phyloP scores from a whole-genome alignment of 495 filamentous ascomycete species.

The Hypoxylon fragiforme region DNA sequence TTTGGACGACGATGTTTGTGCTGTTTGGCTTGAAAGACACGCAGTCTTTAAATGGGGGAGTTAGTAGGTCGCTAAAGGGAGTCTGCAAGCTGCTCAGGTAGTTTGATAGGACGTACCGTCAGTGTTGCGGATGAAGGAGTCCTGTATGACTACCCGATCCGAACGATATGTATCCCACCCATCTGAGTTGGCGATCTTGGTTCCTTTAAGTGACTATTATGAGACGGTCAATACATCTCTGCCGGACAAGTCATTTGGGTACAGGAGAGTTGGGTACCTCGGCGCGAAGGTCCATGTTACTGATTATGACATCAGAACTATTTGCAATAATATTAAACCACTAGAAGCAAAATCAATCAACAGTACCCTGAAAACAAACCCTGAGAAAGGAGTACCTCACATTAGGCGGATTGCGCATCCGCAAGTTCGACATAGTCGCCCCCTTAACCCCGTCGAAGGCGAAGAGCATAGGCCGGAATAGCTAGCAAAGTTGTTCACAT shows the following conservation, averaged over 20 bases:
- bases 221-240: slow-evolving; percentile 45
- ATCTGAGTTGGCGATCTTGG: slow-evolving; percentile 61
- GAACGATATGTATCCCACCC: slow-evolving; percentile 73
- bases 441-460: slow-evolving; percentile 65
- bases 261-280: slow-evolving; percentile 2
- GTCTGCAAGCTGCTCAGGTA: background rate
- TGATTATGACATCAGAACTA: slow-evolving; percentile 65
- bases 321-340: slow-evolving; percentile 73
- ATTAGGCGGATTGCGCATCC: slow-evolving; percentile 65
- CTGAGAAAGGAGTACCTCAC: slow-evolving; percentile 5
- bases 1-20: slow-evolving; percentile 73
- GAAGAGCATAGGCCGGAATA: slow-evolving; percentile 51
- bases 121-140: slow-evolving; percentile 69
- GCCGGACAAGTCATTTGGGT: slow-evolving; percentile 6
- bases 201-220: slow-evolving; percentile 18
- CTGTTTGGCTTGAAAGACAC: slow-evolving; percentile 80
- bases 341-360: no score
- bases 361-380: background rate
- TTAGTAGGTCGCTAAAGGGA: background rate
- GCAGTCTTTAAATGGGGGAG: slow-evolving; percentile 48
- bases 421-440: slow-evolving; percentile 62
- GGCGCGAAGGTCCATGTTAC: slow-evolving; percentile 62
- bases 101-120: slow-evolving; percentile 47
- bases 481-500: no score
- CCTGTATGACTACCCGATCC: slow-evolving; percentile 64